Percentiles rank a stretch among this genome's conserved stretches.
These are phyloP conservation scores for Cymbopogon flexuosus DNA, from an alignment of 202 grass and related monocot species.

Conservation along the genomic window DNA sequence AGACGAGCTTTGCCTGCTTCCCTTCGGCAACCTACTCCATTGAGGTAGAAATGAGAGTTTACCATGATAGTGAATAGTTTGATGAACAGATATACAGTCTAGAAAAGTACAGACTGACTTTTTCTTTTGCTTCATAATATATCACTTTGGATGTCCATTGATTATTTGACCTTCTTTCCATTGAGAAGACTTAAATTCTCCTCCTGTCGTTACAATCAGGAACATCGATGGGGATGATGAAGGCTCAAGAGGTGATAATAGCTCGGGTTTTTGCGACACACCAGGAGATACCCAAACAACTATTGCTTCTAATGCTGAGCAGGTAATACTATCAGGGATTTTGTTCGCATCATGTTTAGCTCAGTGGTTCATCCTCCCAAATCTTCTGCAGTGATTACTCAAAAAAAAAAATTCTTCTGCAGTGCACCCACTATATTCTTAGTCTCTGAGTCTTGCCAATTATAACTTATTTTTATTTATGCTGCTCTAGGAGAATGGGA, in stretches of 20 bases:
- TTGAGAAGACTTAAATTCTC: conserved; percentile 30
- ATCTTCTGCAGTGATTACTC: background rate
- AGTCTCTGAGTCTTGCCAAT: background rate
- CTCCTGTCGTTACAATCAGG: conserved; percentile 48
- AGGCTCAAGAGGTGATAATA: conserved; percentile 47
- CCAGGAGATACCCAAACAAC: conserved; percentile 33
- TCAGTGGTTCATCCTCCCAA: background rate
- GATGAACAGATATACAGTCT: background rate
- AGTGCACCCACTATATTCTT: background rate
- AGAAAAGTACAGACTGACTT: background rate
- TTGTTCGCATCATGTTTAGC: conserved; percentile 11
- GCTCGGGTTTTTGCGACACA: conserved; percentile 34
- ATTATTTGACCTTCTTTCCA: background rate
- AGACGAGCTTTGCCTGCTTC: conserved; percentile 74
- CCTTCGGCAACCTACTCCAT: conserved; percentile 49
- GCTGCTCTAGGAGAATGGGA: conserved; percentile 55
- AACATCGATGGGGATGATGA: conserved; percentile 67
- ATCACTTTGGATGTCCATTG: conserved; percentile 3
- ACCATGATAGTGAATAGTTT: background rate
- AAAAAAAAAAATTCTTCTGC: background rate
- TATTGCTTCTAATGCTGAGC: conserved; percentile 45
- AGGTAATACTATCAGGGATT: conserved; percentile 35
- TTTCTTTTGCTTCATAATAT: conserved; percentile 5
- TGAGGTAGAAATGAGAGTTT: conserved; percentile 46
- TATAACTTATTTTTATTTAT: conserved; percentile 20